A percentile compares a stretch with the other conserved stretches of the same genome.
Conservation (phyloP, 2,329 filamentous ascomycete species). For the Plenodomus tracheiphilus region DNA sequence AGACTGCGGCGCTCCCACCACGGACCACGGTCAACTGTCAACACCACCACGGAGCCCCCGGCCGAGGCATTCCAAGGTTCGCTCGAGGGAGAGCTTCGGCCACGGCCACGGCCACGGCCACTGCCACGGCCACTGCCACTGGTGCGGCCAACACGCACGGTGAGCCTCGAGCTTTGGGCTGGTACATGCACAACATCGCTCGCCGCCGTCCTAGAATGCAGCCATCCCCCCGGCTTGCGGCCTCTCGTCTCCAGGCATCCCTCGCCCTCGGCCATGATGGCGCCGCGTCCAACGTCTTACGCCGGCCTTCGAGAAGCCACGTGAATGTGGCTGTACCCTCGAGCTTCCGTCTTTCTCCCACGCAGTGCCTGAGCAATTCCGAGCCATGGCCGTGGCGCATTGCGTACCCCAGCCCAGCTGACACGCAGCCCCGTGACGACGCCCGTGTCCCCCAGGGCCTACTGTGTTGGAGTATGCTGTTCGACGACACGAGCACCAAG, state of each 20-base stretch:
- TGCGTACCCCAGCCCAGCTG: neutral
- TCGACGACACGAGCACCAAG: too few species aligned
- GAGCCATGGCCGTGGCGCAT: neutral
- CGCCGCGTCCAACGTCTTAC: too few species aligned
- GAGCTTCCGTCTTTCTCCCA: too few species aligned
- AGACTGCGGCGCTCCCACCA: too few species aligned
- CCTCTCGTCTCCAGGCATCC: neutral
- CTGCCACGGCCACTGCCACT: conserved; percentile 5
- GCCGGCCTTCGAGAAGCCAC: neutral
- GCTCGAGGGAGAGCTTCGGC: conserved; percentile 5
- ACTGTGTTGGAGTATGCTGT: too few species aligned
- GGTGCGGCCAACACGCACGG: neutral
- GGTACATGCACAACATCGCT: neutral
- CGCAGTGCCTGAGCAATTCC: neutral
- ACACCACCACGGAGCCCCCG: conserved; percentile 2
- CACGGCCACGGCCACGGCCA: conserved; percentile 7
- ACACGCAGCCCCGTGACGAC: neutral
- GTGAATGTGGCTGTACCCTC: neutral
- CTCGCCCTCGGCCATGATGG: too few species aligned
- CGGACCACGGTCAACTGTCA: too few species aligned
- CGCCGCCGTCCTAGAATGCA: neutral
- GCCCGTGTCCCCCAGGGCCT: neutral
- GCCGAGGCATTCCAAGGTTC: conserved; percentile 7
- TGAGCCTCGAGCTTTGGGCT: neutral
- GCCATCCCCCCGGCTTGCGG: neutral